phyloP scores from a whole-genome alignment of 2,329 filamentous ascomycete species.

The Lecanoromycetidae sp. region DNA sequence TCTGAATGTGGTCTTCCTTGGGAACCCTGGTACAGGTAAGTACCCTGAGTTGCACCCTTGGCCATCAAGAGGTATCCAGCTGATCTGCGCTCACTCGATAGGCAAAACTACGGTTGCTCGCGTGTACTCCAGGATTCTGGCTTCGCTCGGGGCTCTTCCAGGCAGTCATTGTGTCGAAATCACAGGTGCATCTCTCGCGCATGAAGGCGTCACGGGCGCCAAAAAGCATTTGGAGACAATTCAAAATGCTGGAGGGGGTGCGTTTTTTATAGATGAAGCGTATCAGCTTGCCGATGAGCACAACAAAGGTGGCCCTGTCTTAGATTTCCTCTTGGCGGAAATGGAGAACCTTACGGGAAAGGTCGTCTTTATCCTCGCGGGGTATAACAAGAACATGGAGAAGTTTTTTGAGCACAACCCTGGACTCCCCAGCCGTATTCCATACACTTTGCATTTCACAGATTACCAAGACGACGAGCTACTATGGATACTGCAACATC shows the following conservation, averaged over 20 bases:
- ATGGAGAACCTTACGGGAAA: constrained; percentile 60
- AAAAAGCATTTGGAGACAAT: constrained; percentile 47
- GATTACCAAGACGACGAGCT: constrained; percentile 60
- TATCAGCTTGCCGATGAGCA: constrained; percentile 57
- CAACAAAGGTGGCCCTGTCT: constrained; percentile 47
- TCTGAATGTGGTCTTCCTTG: constrained; percentile 51
- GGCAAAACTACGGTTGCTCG: constrained; percentile 67
- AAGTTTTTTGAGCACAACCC: constrained; percentile 63
- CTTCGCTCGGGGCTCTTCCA: constrained; percentile 49
- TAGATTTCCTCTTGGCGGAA: constrained; percentile 61
- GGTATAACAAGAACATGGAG: constrained; percentile 66
- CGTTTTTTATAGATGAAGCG: constrained; percentile 66
- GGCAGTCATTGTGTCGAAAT: constrained; percentile 52
- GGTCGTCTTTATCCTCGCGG: constrained; percentile 59
- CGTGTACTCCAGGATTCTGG: constrained; percentile 55
- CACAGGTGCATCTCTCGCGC: constrained; percentile 54
- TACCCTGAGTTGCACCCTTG: not conserved
- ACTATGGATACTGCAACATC: constrained; percentile 44
- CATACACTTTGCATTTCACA: constrained; percentile 50
- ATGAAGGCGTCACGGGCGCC: constrained; percentile 46
- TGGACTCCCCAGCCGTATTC: constrained; percentile 58
- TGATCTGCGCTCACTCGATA: constrained; percentile 20
- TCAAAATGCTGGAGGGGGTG: constrained; percentile 49
- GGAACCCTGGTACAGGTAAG: constrained; percentile 62
- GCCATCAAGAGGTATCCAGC: too few relatives aligned